Percentiles rank a stretch among this genome's conserved stretches.
phyloP scores from a whole-genome alignment of 2,329 filamentous ascomycete genomes.

The Lasiodiplodia sp. region DNA sequence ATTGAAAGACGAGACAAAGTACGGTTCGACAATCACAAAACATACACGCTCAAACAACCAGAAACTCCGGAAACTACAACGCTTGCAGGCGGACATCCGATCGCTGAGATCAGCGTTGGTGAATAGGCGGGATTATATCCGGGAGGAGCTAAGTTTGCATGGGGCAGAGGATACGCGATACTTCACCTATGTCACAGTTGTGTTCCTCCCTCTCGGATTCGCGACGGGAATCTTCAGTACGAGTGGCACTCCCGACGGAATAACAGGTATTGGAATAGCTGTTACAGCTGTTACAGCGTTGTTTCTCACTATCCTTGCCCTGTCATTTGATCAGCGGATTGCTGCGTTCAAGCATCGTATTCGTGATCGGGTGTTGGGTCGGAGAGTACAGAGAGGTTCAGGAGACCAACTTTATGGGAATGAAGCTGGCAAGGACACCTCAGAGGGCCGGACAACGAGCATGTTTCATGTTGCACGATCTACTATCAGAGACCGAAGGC shows the following conservation, averaged over 20 bases:
- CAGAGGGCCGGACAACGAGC: too few relatives aligned
- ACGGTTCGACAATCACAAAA: constrained; percentile 35
- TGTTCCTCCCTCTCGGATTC: constrained; percentile 46
- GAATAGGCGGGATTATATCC: neutral
- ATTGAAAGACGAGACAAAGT: constrained; percentile 41
- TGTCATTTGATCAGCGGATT: too few relatives aligned
- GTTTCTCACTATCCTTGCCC: too few relatives aligned
- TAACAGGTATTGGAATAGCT: too few relatives aligned
- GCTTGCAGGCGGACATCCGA: constrained; percentile 28
- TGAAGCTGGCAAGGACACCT: too few relatives aligned
- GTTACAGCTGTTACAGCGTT: too few relatives aligned
- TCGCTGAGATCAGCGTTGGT: constrained; percentile 22
- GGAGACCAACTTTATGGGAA: too few relatives aligned
- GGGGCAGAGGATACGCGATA: constrained; percentile 40
- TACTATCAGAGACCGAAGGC: too few relatives aligned
- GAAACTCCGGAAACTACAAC: neutral
- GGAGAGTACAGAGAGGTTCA: too few relatives aligned
- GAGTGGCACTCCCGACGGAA: constrained; percentile 33
- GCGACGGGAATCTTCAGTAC: constrained; percentile 44
- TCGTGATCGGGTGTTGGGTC: too few relatives aligned
- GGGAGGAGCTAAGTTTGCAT: constrained; percentile 8
- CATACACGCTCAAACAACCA: constrained; percentile 24
- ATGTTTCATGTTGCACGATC: too few relatives aligned
- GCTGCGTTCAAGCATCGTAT: too few relatives aligned
- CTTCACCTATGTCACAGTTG: constrained; percentile 47